Conservation (phyloP, 169 alveolate genomes). For the Toxoplasma gondii region DNA sequence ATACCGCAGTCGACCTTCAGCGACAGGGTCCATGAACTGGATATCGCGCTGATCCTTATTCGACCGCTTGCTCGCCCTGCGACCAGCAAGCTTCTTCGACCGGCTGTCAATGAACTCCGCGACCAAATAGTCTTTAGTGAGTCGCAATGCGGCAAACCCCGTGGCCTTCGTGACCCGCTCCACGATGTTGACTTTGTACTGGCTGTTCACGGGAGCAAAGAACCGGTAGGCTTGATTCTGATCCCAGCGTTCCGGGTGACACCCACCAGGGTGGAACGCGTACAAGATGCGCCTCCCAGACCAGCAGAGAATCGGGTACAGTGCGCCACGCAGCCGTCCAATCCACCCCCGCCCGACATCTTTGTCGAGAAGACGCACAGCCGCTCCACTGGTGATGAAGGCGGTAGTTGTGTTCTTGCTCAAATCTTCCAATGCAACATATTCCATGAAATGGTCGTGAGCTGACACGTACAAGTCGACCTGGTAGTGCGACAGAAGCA, state of each 20-base stretch:
- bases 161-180: slow-evolving; percentile 44
- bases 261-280: slow-evolving; percentile 56
- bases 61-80: slow-evolving; percentile 9
- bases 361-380: slow-evolving; percentile 34
- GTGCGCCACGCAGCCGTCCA: slow-evolving; percentile 38
- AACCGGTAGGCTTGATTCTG: slow-evolving; percentile 46
- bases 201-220: slow-evolving; percentile 40
- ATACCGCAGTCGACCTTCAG: slow-evolving; percentile 31
- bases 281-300: slow-evolving; percentile 43
- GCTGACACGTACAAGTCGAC: slow-evolving; percentile 53
- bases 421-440: slow-evolving; percentile 44
- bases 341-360: slow-evolving; percentile 55
- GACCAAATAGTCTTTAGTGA: slow-evolving; percentile 46
- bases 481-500: slow-evolving; percentile 33
- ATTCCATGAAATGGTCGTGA: slow-evolving; percentile 56
- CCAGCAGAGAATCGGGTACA: slow-evolving; percentile 58
- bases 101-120: slow-evolving; percentile 56
- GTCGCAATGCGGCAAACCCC: slow-evolving; percentile 47
- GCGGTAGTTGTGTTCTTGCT: slow-evolving; percentile 49
- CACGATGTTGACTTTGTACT: slow-evolving; percentile 35
- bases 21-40: slow-evolving; percentile 42
- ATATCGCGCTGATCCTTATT: slow-evolving; percentile 28
- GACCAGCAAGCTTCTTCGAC: not conserved
- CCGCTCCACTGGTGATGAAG: slow-evolving; percentile 55
- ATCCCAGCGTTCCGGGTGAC: slow-evolving; percentile 46